These are phyloP conservation scores for Phytopythium litorale DNA, from an alignment of 352 stramenopile species.

Conservation along the genomic window DNA sequence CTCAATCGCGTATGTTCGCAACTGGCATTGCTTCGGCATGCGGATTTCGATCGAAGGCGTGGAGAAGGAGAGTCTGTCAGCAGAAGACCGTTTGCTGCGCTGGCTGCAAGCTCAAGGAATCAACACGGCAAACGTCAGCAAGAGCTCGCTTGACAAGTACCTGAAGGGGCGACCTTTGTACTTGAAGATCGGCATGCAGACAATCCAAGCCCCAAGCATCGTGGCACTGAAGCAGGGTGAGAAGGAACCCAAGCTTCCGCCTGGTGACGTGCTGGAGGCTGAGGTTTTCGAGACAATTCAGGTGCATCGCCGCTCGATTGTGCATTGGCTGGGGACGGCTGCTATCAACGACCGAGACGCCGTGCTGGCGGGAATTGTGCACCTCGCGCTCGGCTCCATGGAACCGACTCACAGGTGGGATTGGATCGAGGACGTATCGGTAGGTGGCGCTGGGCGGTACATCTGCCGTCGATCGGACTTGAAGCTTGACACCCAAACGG, in stretches of 20 bases:
- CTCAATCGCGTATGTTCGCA: slow-evolving; percentile 84
- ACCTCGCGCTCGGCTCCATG: slow-evolving; percentile 60
- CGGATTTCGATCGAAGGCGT: slow-evolving; percentile 53
- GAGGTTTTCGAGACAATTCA: slow-evolving; percentile 86
- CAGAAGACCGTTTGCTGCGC: slow-evolving; percentile 75
- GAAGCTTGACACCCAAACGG: slow-evolving; percentile 83
- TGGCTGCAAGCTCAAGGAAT: slow-evolving; percentile 90
- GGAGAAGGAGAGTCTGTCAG: slow-evolving; percentile 47
- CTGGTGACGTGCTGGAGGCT: slow-evolving; percentile 80
- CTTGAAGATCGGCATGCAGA: slow-evolving; percentile 87
- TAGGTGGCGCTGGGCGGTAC: slow-evolving; percentile 63
- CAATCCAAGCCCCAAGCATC: slow-evolving; percentile 84
- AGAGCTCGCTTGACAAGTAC: slow-evolving; percentile 84
- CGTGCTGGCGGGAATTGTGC: slow-evolving; percentile 66
- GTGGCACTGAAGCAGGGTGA: slow-evolving; percentile 51
- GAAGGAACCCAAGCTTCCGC: slow-evolving; percentile 66
- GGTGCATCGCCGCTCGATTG: slow-evolving; percentile 67
- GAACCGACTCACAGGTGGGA: slow-evolving; percentile 56
- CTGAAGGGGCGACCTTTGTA: slow-evolving; percentile 81
- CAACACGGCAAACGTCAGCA: slow-evolving; percentile 80
- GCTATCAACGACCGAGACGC: slow-evolving; percentile 22
- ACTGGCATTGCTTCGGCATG: slow-evolving; percentile 91
- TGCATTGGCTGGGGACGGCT: slow-evolving; percentile 58
- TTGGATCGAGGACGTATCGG: slow-evolving; percentile 53
- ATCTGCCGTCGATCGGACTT: slow-evolving; percentile 71